Evolutionary conservation across 1,284 basidiomycete genomes (phyloP).

Genomic region (Schizophyllum amplum): DNA sequence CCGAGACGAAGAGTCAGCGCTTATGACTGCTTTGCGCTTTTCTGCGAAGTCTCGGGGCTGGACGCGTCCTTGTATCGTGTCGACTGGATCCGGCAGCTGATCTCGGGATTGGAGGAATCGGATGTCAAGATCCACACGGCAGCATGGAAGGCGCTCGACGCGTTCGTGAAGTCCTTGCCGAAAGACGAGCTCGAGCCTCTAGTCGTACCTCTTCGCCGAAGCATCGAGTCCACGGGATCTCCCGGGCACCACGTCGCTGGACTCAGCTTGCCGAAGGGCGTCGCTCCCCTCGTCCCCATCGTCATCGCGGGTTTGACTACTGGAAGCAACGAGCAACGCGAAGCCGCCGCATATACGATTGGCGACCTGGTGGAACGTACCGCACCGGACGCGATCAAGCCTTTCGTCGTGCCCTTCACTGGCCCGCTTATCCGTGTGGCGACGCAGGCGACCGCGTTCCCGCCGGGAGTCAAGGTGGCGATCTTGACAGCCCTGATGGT

Average conservation of each 20-base stretch:
- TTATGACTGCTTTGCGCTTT: slow-evolving; percentile 69
- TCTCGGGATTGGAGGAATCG: slow-evolving; percentile 80
- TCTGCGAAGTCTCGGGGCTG: slow-evolving; percentile 76
- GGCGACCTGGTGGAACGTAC: slow-evolving; percentile 92
- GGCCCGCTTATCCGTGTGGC: slow-evolving; percentile 94
- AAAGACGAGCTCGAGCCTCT: slow-evolving; percentile 91
- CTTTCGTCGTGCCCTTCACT: slow-evolving; percentile 94
- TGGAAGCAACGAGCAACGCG: slow-evolving; percentile 78
- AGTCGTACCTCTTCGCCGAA: slow-evolving; percentile 82
- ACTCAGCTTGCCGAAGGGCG: slow-evolving; percentile 85
- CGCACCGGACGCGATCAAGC: slow-evolving; percentile 84
- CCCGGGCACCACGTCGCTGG: slow-evolving; percentile 79
- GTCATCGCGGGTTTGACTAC: slow-evolving; percentile 83
- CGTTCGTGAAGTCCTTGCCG: slow-evolving; percentile 84
- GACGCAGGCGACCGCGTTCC: slow-evolving; percentile 80
- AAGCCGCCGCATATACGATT: slow-evolving; percentile 92
- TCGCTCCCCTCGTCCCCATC: slow-evolving; percentile 83
- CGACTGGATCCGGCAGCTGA: slow-evolving; percentile 93
- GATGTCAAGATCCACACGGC: slow-evolving; percentile 71
- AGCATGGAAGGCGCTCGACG: slow-evolving; percentile 81
- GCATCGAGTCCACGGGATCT: slow-evolving; percentile 81
- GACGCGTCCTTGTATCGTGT: slow-evolving; percentile 82
- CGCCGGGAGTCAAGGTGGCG: slow-evolving; percentile 85
- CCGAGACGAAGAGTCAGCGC: slow-evolving; percentile 71
- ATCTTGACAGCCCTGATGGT: slow-evolving; percentile 78